Evolutionary conservation across 805 yeast genomes (phyloP), one percentile per base, ranked within the genome.

Genomic region (Wickerhamiella allomyrinae): DNA sequence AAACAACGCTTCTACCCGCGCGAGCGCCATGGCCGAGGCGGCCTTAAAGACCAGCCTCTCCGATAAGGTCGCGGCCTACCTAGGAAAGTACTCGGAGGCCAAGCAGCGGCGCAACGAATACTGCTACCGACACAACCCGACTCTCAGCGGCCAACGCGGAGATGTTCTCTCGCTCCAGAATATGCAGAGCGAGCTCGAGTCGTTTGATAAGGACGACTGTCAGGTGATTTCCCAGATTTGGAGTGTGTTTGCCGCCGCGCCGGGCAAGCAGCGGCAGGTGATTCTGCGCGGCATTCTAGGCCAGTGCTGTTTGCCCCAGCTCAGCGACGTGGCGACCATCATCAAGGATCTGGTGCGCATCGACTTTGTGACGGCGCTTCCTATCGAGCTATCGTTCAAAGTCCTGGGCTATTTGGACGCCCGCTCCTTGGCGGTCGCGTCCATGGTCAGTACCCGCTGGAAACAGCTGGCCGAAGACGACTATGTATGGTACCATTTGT

Each of bases 401-500:
- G 78, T 91, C 23, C 64, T 91, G 37, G 82, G 94, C 53, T 89
- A 83, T 58, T 64, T 91, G 46, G 98, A 91, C 59, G 89, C 97
- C 61, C 79, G 77, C 41, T 83, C 95, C n/a, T 69, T 91, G 36
- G 87, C 96, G 59, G 78, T 74, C 50, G 95, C 97, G 0, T 94
- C 96, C 0, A 93, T 81, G 62, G 98, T 91, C 2, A 80, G 87
- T 24, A 73, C 76, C 41, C 74, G 73, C 41, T 91, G 98, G 98
- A 77, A 83, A 57, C 65, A 66, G 43, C 65, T 91, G 45, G 97
- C 98, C 1, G 95, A 91, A 60, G 96, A 89, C 57, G 97, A 91
- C 56, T 65, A 93, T 39, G 96, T 91, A 2, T 91, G 98, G 98
- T 91, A 89, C 58, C 87, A 89, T 51, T 79, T 91, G 86, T 91